These are phyloP conservation scores for Fusarium liriodendri DNA, from an alignment of 2,329 filamentous ascomycete species.

Conservation along the genomic window DNA sequence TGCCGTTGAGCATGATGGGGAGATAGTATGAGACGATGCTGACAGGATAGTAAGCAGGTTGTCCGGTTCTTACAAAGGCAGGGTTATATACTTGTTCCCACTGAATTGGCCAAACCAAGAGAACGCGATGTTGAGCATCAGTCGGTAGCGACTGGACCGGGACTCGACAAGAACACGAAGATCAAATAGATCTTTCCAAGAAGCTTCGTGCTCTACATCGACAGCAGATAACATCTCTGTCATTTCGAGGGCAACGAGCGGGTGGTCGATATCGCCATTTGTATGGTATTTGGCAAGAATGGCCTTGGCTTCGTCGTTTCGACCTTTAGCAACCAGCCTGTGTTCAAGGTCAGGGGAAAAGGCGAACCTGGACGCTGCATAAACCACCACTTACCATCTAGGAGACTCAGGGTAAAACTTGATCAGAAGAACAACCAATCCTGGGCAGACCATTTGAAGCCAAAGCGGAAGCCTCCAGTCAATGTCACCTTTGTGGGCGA, in stretches of 20 bases:
- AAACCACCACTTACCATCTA: conserved; percentile 55
- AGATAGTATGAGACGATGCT: conserved; percentile 46
- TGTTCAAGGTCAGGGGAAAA: background rate
- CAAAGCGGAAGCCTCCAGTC: conserved; percentile 32
- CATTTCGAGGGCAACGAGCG: conserved; percentile 53
- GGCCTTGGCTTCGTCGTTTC: conserved; percentile 5
- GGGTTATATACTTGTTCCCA: conserved; percentile 45
- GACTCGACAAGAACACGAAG: conserved; percentile 50
- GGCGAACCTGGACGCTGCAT: background rate
- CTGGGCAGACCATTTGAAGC: conserved; percentile 31
- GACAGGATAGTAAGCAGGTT: background rate
- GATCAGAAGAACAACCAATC: conserved; percentile 34
- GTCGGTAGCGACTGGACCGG: conserved; percentile 49
- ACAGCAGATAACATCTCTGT: conserved; percentile 47
- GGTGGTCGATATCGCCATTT: conserved; percentile 64
- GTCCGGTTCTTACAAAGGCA: background rate
- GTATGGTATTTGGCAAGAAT: conserved; percentile 57
- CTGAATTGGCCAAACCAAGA: conserved; percentile 56
- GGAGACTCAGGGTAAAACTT: conserved; percentile 71
- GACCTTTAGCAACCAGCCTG: conserved; percentile 18
- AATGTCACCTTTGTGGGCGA: conserved; percentile 16
- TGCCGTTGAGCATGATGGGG: conserved; percentile 50
- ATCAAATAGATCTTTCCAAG: conserved; percentile 52
- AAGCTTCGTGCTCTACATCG: conserved; percentile 42
- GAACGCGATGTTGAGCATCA: conserved; percentile 54